Base-by-base conservation (phyloP, 2,329 filamentous ascomycete species). In the Aspergillus melleus region DNA sequence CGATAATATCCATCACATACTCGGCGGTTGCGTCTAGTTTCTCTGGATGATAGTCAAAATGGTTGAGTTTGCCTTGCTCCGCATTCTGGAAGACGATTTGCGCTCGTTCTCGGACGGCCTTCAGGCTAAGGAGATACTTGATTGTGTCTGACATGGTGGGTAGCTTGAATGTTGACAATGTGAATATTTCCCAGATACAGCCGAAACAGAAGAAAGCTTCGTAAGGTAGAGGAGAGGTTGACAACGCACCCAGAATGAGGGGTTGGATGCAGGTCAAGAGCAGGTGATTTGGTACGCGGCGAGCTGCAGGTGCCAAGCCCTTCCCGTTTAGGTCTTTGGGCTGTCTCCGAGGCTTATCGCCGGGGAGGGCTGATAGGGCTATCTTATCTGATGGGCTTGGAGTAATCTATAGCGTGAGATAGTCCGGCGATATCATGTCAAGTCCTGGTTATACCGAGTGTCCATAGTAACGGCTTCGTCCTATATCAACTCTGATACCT, bases 1-100 rank as follows among this genome's bases (percentile, higher is more conserved):
- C 70, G 24, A 82, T 83, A n/a, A 82, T 72, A 11, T 67, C 66
- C 9, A 70, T 68, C 2, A 83, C 80, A 50, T 78, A 81, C 16
- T 80, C 74, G 2, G 75, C 79, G 11, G 75, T 76, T 14, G 72
- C 67, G 14, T 68, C 63, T 70, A 82, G 72, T 12, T 72, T 72
- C 5, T 73, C 68, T n/a, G 73, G 65, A 9, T 79, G 71, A 49
- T 79, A 77, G 14, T 77, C 70, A 54, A 82, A 83, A 63, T 81
- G 77, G 61, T 68, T 75, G 32, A 83, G 66, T 8, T 72, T 66
- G 4, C 74, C 74, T 5, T 70, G 61, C 57, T 76, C 69, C n/a
- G 80, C 80, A 1, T 73, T 72, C 36, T 73, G 67, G 49, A 72
- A 59, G 3, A 74, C 72, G 12, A 57, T 39, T 29, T 66, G 67